Percentiles rank a stretch among this genome's conserved stretches.
These are phyloP conservation scores for Xylaria castorea DNA, from an alignment of 495 filamentous ascomycete species.

Conservation along the genomic window DNA sequence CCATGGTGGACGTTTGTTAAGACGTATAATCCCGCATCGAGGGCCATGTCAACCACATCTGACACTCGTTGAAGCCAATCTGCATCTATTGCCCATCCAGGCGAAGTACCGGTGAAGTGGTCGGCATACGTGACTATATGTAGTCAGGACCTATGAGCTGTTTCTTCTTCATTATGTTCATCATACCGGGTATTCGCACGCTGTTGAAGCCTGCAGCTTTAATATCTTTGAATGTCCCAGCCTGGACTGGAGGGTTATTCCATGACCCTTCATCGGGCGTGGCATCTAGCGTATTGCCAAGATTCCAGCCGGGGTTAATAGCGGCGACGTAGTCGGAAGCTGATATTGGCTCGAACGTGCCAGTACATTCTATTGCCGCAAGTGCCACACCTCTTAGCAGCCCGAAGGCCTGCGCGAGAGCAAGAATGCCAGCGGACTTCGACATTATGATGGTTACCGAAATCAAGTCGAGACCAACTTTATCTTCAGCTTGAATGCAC, in stretches of 20 bases:
- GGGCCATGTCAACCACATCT: slow-evolving; percentile 64
- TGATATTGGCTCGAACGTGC: slow-evolving; percentile 24
- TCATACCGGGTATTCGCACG: slow-evolving; percentile 62
- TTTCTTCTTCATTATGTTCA: not conserved
- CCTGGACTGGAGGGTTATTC: slow-evolving; percentile 61
- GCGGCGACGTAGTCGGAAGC: slow-evolving; percentile 48
- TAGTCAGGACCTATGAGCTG: slow-evolving; percentile 24
- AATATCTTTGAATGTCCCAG: slow-evolving; percentile 57
- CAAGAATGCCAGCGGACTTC: not conserved
- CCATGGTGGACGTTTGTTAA: slow-evolving; percentile 67
- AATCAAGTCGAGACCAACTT: not conserved
- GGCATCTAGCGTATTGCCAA: slow-evolving; percentile 69
- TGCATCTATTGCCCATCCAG: slow-evolving; percentile 60
- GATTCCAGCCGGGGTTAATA: slow-evolving; percentile 67
- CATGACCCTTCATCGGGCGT: slow-evolving; percentile 64
- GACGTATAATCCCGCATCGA: slow-evolving; percentile 56
- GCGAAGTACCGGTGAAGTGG: slow-evolving; percentile 59
- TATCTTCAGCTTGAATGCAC: not conserved
- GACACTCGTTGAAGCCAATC: slow-evolving; percentile 66
- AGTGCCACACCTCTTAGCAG: slow-evolving; percentile 1
- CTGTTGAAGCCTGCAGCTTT: slow-evolving; percentile 64
- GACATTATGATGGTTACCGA: not conserved
- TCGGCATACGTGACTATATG: slow-evolving; percentile 62
- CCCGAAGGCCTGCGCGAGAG: slow-evolving; percentile 16
- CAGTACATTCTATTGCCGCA: slow-evolving; percentile 11